Base-by-base conservation (phyloP, 177 flowering plant genomes). In the Vitis hybrid region DNA sequence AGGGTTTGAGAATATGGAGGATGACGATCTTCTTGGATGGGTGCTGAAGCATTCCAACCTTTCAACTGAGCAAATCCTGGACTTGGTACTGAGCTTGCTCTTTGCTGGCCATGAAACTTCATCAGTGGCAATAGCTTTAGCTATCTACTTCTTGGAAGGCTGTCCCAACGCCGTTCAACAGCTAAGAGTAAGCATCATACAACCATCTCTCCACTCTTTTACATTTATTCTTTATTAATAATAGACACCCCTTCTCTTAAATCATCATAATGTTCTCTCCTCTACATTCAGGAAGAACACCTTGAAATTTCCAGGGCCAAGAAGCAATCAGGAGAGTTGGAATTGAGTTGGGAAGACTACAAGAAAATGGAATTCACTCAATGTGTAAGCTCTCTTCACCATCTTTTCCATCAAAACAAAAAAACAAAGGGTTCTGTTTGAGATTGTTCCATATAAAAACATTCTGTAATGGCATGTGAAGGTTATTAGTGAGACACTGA, bases 61-160 rank as follows among this genome's bases (percentile, higher is more conserved):
- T n/a, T 88, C 91, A 1, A 88, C 87, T 1, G 97, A 94, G 76
- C 97, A 92, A 66, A 92, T 91, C 18, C 85, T 94, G 6, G 97
- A 92, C 77, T 82, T 94, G 75, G 76, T 94, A 11, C 77, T 94
- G 58, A 92, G 97, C 67, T 77, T 92, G 76, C 89, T 94, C 29
- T 94, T 94, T 55, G 98, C 97, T 20, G 98, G 98, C 68, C 97
- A 94, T 68, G 98, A 92, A 75, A 94, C 98, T 49, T 88, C 98
- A 0, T 90, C 98, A 1, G 93, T 94, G 1, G 79, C 97, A 55
- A 89, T 94, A 59, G 78, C 97, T 74, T 73, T 94, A 19, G 89
- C 93, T 22, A 90, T 94, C 64, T 92, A 85, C 84, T 90, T 94
- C 87, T 77, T 94, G 73, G 82, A 86, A 73, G 85, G 69, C 6